Evolutionary conservation across 257 asterid species (phyloP).

Genomic region (Buddleja alternifolia): DNA sequence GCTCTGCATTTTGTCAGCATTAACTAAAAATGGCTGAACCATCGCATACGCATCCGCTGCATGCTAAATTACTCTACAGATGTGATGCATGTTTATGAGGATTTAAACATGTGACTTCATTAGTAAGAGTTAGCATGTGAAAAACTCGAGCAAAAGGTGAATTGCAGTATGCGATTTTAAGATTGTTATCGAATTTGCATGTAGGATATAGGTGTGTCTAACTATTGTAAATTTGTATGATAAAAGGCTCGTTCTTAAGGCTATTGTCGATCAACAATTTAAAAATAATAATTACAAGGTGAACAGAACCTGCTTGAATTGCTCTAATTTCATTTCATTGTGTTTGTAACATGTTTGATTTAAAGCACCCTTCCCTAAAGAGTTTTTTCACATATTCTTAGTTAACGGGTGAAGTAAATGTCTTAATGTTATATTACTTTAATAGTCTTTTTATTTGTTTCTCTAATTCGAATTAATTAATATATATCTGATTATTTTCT

Average conservation of each 20-base stretch:
- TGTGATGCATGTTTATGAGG: no score
- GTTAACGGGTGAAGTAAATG: conserved; percentile 7
- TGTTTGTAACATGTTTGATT: conserved; percentile 5
- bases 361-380: not conserved
- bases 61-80: no score
- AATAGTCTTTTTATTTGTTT: not conserved
- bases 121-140: conserved; percentile 1
- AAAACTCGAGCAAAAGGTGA: conserved; percentile 5
- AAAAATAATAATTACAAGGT: not conserved
- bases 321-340: not conserved
- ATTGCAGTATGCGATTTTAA: conserved; percentile 11
- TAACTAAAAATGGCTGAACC: conserved; percentile 4
- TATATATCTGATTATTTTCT: not conserved
- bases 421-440: conserved; percentile 2
- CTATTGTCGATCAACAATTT: conserved; percentile 3
- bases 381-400: conserved; percentile 1
- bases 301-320: not conserved
- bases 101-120: no score
- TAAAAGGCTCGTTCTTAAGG: conserved; percentile 19
- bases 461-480: conserved; percentile 15
- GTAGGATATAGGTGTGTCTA: not conserved
- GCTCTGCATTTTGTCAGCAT: conserved; percentile 18
- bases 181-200: conserved; percentile 9
- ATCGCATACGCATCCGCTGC: not conserved
- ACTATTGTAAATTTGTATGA: conserved; percentile 18